A percentile compares a stretch with the other conserved stretches of the same genome.
phyloP scores from a whole-genome alignment of 208 protist species.

The Leishmania gerbilli region DNA sequence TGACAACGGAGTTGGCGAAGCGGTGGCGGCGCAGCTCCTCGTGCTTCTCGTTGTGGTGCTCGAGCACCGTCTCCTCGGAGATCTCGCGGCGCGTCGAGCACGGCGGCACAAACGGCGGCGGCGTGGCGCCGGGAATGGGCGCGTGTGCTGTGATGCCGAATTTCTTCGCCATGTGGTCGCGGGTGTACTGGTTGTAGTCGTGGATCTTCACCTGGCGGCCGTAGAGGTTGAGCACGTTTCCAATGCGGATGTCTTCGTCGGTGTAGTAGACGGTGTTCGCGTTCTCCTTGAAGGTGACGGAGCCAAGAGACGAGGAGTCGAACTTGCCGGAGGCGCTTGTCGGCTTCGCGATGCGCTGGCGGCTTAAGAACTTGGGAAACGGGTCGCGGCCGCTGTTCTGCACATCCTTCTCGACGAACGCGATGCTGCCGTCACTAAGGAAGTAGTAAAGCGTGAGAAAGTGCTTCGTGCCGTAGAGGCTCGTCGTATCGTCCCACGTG shows the following conservation, averaged over 20 bases:
- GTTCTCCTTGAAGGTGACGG: slow-evolving; percentile 90
- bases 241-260: slow-evolving; percentile 94
- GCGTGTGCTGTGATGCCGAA: slow-evolving; percentile 70
- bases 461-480: slow-evolving; percentile 92
- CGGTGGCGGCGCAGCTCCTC: slow-evolving; percentile 85
- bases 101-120: slow-evolving; percentile 66
- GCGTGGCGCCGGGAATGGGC: slow-evolving; percentile 61
- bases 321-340: slow-evolving; percentile 63
- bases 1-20: slow-evolving; percentile 83
- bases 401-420: slow-evolving; percentile 93
- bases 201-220: slow-evolving; percentile 88
- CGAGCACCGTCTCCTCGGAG: slow-evolving; percentile 85
- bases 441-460: slow-evolving; percentile 97
- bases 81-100: slow-evolving; percentile 83
- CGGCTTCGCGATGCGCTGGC: slow-evolving; percentile 84
- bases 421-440: slow-evolving; percentile 96
- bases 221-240: slow-evolving; percentile 89
- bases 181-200: slow-evolving; percentile 95
- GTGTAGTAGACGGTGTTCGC: slow-evolving; percentile 94
- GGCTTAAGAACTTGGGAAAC: slow-evolving; percentile 95
- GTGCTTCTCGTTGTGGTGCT: slow-evolving; percentile 66
- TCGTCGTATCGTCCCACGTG: slow-evolving; percentile 94
- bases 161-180: slow-evolving; percentile 76
- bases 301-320: slow-evolving; percentile 90
- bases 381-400: slow-evolving; percentile 97